These are phyloP conservation scores for Pythium biforme DNA, from an alignment of 352 stramenopile genomes.

Conservation along the genomic window DNA sequence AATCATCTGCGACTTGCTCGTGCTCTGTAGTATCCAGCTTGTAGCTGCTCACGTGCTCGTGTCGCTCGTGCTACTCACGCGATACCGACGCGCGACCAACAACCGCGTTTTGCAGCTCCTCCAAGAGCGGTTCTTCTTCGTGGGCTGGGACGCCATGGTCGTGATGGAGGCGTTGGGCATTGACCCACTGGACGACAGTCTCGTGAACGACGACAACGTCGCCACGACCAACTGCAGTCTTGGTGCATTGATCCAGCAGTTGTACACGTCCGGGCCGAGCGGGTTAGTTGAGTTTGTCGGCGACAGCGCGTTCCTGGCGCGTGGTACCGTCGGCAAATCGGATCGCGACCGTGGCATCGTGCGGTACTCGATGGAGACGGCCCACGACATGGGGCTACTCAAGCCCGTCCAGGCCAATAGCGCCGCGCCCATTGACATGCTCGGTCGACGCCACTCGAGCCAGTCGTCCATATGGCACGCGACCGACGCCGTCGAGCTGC, in stretches of 20 bases:
- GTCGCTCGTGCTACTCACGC: slow-evolving; percentile 28
- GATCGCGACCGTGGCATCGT: slow-evolving; percentile 14
- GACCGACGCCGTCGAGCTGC: neutral
- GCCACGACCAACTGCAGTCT: slow-evolving; percentile 32
- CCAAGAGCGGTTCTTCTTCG: slow-evolving; percentile 40
- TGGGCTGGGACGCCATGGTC: slow-evolving; percentile 44
- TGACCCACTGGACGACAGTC: slow-evolving; percentile 27
- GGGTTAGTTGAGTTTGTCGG: slow-evolving; percentile 30
- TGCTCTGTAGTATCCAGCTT: slow-evolving; percentile 28
- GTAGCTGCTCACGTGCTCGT: slow-evolving; percentile 4
- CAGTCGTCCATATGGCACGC: neutral
- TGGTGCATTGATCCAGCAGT: slow-evolving; percentile 33
- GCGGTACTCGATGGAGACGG: slow-evolving; percentile 27
- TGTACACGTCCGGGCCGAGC: slow-evolving; percentile 40
- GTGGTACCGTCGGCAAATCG: slow-evolving; percentile 21
- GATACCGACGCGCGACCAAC: slow-evolving; percentile 30
- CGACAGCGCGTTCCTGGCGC: slow-evolving; percentile 34
- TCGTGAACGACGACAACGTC: slow-evolving; percentile 21
- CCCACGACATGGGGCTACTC: neutral
- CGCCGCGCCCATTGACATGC: neutral
- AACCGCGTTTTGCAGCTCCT: slow-evolving; percentile 28
- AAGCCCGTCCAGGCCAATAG: neutral
- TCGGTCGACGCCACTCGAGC: neutral
- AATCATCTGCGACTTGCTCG: slow-evolving; percentile 43
- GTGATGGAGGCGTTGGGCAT: slow-evolving; percentile 37